Percentiles rank a stretch among this genome's conserved stretches.
phyloP scores from a whole-genome alignment of 768 basidiomycete species.

The Mycena vitilis region DNA sequence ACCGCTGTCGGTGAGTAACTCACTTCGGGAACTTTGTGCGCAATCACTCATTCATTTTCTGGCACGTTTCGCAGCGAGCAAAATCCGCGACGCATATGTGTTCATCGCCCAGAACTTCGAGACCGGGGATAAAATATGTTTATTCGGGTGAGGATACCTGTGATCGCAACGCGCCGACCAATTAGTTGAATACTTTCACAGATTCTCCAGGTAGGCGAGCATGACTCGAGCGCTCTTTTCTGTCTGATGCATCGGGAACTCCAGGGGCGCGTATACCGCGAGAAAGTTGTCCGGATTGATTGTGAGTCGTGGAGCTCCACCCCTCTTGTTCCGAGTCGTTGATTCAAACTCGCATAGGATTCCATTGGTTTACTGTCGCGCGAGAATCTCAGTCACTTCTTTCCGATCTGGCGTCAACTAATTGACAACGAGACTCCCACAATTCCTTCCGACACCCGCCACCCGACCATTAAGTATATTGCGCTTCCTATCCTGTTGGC shows the following conservation, averaged over 20 bases:
- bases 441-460: no score
- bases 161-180: neutral
- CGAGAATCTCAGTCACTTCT: slow-evolving; percentile 8
- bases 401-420: slow-evolving; percentile 4
- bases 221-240: neutral
- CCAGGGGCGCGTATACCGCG: slow-evolving; percentile 9
- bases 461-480: no score
- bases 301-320: neutral
- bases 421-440: slow-evolving; percentile 5
- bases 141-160: slow-evolving; percentile 28
- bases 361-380: neutral
- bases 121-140: slow-evolving; percentile 34
- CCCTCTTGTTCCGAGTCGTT: no score
- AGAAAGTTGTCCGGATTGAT: slow-evolving; percentile 1
- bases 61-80: slow-evolving; percentile 28
- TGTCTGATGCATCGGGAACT: no score
- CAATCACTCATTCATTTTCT: neutral
- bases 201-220: neutral
- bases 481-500: no score
- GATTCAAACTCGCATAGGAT: neutral
- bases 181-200: neutral
- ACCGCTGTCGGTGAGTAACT: no score
- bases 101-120: slow-evolving; percentile 41
- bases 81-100: slow-evolving; percentile 42
- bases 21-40: no score